Base-by-base conservation (phyloP, 2,329 filamentous ascomycete genomes). In the Ambrosiella beaveri region DNA sequence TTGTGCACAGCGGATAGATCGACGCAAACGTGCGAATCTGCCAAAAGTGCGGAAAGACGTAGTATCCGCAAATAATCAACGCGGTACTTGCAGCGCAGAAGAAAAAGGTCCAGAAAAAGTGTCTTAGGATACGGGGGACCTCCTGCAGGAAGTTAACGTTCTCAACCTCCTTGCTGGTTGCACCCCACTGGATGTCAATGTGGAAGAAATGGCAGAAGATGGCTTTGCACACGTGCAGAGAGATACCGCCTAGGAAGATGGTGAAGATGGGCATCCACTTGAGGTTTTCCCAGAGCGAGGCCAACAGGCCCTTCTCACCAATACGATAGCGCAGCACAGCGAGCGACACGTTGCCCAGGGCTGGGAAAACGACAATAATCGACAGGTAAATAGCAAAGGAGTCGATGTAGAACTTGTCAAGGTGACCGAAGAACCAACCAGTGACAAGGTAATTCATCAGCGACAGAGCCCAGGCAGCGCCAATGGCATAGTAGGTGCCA, bases 401-500 rank as follows among this genome's bases (percentile, higher is more conserved):
- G 63, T 82, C 79, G 67, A 84, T 73, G 67, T 86, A 86, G 70
- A 79, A 83, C 62, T 82, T 77, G 65, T 84, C 81, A 49, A 84
- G 72, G 56, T 79, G 72, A 39, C 82, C 82, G 64, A 83, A 81
- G 70, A 78, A 85, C 79, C 82, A 86, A 41, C 85, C 85, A 56
- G 86, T 74, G 44, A 85, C 69, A 67, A 87, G 80, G 68, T 88
- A 88, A 68, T 88, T 88, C 59, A 78, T 69, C 1, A 82, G 65
- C 0, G 83, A 85, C 54, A 87, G 72, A n/a, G 82, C 70, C 72
- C 84, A 81, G 2, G 82, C 79, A 0, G 79, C 78, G 2, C 78
- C 84, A 59, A 88, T 79, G 19, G 84, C 84, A 64, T 85, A 86
- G 70, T 86, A 85, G 4, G 83, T 85, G 61, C 80, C 81, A 62